Base-by-base conservation (phyloP, 495 filamentous ascomycete species). In the Aspergillus funiculosus region DNA sequence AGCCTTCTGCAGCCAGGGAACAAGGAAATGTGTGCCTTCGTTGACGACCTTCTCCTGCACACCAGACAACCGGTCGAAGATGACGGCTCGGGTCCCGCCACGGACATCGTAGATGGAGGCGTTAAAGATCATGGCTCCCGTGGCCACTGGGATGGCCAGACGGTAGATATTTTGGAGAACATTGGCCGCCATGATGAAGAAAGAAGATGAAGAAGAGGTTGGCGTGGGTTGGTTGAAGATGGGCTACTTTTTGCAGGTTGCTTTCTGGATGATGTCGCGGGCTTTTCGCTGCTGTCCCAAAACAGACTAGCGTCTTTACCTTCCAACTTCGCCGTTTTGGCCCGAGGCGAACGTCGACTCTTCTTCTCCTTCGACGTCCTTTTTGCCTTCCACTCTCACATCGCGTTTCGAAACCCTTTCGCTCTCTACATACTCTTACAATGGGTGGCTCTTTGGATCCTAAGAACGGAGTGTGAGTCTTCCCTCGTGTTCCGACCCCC, bases 21-120 rank as follows among this genome's bases (percentile, higher is more conserved):
- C 66, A 32, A 97, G 73, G 71, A 99, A 94, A 68, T 99, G 92
- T 30, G 92, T 99, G 64, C 92, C 92, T 69, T 99, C 92, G 66
- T 89, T 91, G 60, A 90, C 72, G 42, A 97, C 92, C 42, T 76
- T 72, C 60, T 97, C 91, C 72, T 92, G 87, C 46, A 99, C 92
- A 65, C 92, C 92, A 17, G 85, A 81, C 51, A 95, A 50, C 20
- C 92, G 73, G 72, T 99, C 94, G 81, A 99, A 99, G 73, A 99
- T 99, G 62, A 99, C 92, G 13, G 91, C 92, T 43, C 92, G 80
- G 30, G 83, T 82, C 49, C 92, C 92, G 56, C 91, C 92, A 64
- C 86, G 87, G 66, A 97, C 92, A 65, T 99, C 92, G 81, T 97
- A 99, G 51, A 99, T 77, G 48, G 88, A 86, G 51, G 83, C 75